phyloP scores from a whole-genome alignment of 169 alveolate species.

The Miamiensis avidus region DNA sequence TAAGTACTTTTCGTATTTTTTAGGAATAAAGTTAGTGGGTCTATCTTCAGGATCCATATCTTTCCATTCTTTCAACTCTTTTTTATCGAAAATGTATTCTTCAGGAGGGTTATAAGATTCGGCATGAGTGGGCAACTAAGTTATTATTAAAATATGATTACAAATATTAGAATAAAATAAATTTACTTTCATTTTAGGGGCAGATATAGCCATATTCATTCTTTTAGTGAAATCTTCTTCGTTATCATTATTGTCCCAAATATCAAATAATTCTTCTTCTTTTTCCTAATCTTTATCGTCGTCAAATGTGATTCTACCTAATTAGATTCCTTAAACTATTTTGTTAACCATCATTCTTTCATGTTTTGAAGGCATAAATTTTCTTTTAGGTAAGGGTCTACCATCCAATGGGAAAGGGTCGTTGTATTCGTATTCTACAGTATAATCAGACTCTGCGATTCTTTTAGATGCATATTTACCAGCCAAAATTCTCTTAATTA shows the following conservation, averaged over 20 bases:
- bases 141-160: no score
- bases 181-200: constrained; percentile 88
- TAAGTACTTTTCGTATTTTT: constrained; percentile 60
- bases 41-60: constrained; percentile 82
- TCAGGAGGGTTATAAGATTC: constrained; percentile 95
- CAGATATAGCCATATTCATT: constrained; percentile 85
- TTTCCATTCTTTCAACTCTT: constrained; percentile 84
- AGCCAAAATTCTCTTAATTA: constrained; percentile 56
- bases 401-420: constrained; percentile 76
- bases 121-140: constrained; percentile 88
- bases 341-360: constrained; percentile 87
- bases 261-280: constrained; percentile 42
- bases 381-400: constrained; percentile 84
- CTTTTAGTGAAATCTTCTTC: constrained; percentile 49
- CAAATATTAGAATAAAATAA: not conserved
- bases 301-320: constrained; percentile 35
- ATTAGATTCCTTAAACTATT: constrained; percentile 60
- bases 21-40: constrained; percentile 81
- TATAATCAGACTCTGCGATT: constrained; percentile 35
- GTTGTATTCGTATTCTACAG: constrained; percentile 60
- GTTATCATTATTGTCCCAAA: constrained; percentile 47
- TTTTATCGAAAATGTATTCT: constrained; percentile 85
- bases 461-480: constrained; percentile 60
- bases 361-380: constrained; percentile 89
- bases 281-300: constrained; percentile 37